Base-by-base conservation (phyloP, 2,329 filamentous ascomycete genomes). In the Atkinsonella hypoxylon region DNA sequence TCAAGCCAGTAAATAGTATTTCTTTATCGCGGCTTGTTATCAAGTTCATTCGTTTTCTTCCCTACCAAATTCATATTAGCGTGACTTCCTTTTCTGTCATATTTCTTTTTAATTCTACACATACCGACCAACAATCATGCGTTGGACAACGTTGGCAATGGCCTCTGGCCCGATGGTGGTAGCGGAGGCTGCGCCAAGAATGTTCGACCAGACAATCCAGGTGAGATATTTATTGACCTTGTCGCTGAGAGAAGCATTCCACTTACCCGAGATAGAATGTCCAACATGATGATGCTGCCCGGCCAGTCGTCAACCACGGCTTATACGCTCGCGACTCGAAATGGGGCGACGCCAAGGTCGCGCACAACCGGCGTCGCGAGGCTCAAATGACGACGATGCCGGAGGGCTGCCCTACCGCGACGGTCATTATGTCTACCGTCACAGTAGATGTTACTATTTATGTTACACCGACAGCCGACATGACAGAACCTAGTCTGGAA, bases 391-490 rank as follows among this genome's bases (percentile, higher is more conserved):
- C 47, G 48, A 34, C 51, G 18, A n/a, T 47, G n/a, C 18, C 41
- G 15, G 47, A 52, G 9, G 57, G 57, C 12, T 65, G 62, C 17
- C 57, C 60, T 22, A 56, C 56, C 1, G 49, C 49, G 5, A 59
- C 56, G 9, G 49, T 64, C 4, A 50, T 63, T 12, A 53, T 63
- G 47, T 62, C 61, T 12, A 67, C 62, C 2, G 60, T 56, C 31
- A 68, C 63, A 3, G 48, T 67, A 8, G 66, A 68, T 26, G 56
- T 63, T 8, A 64, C 61, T 7, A 57, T 64, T 32, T 62, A 58
- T 39, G 55, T 67, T 15, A 67, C 65, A 11, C 59, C 61, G 31
- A 58, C 60, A 2, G 54, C 62, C 32, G 54, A 59, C 18, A 49
- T 32, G 22, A 52, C 26, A 13, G 46, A 48, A 38, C 46, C 46